These are phyloP conservation scores for Lepraria neglecta DNA, from an alignment of 495 filamentous ascomycete species.

Conservation along the genomic window DNA sequence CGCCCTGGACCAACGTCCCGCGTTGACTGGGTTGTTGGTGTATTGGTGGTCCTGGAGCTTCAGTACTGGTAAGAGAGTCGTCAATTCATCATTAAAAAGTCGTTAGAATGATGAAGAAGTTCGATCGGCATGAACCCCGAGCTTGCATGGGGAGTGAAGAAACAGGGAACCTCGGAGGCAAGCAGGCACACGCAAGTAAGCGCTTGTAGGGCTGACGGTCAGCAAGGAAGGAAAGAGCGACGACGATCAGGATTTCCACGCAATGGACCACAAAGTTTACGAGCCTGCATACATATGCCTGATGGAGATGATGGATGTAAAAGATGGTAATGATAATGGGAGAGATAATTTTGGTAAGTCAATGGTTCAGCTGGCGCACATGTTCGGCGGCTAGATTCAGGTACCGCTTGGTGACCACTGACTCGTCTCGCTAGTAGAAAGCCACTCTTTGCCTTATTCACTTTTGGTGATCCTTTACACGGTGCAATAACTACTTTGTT, in stretches of 20 bases:
- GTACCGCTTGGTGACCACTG: neutral
- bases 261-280: neutral
- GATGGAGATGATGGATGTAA: neutral
- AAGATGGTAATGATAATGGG: neutral
- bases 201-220: conserved; percentile 11
- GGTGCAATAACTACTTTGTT: no score
- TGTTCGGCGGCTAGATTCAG: conserved; percentile 17
- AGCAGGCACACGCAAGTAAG: neutral
- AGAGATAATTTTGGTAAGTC: neutral
- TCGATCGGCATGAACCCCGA: neutral
- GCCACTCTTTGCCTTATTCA: no score
- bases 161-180: conserved; percentile 6
- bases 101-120: neutral
- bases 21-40: neutral
- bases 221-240: conserved; percentile 8
- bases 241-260: neutral
- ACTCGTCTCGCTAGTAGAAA: neutral
- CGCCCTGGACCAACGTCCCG: neutral
- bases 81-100: conserved; percentile 2
- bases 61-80: neutral
- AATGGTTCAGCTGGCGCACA: conserved; percentile 2
- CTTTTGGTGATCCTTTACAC: no score
- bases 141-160: neutral
- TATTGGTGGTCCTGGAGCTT: neutral
- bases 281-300: neutral